These are phyloP conservation scores for Colletotrichum australisinense DNA, from an alignment of 2,329 filamentous ascomycete species.

Conservation along the genomic window DNA sequence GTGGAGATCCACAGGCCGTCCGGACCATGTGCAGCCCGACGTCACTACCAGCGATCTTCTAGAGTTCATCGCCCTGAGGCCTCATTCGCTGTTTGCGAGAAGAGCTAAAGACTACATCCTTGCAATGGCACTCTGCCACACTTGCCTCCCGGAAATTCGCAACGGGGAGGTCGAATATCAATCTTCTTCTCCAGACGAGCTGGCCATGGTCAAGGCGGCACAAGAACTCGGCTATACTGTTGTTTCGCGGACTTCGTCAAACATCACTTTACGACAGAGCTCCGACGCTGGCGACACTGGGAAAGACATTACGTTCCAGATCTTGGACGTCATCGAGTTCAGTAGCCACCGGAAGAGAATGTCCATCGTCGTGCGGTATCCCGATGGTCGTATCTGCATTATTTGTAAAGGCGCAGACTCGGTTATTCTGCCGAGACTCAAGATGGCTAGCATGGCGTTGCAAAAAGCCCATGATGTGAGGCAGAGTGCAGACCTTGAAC, in stretches of 20 bases:
- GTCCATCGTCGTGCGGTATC: conserved; percentile 89
- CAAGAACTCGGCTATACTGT: conserved; percentile 87
- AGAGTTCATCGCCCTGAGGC: conserved; percentile 79
- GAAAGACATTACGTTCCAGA: conserved; percentile 74
- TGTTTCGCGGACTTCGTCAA: conserved; percentile 77
- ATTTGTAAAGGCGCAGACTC: conserved; percentile 95
- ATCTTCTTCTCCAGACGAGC: conserved; percentile 89
- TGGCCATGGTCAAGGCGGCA: conserved; percentile 86
- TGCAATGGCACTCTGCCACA: conserved; percentile 88
- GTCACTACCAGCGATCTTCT: conserved; percentile 79
- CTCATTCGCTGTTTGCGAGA: conserved; percentile 80
- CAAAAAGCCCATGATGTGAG: conserved; percentile 79
- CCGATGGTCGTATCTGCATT: conserved; percentile 82
- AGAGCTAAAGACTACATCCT: conserved; percentile 87
- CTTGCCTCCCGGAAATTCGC: conserved; percentile 84
- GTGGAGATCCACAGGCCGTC: conserved; percentile 60
- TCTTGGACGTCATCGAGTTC: conserved; percentile 91
- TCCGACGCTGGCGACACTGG: conserved; percentile 50
- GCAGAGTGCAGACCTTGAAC: conserved; percentile 69
- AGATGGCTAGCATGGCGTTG: conserved; percentile 77
- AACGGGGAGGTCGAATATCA: conserved; percentile 83
- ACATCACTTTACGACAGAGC: conserved; percentile 66
- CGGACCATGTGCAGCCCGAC: conserved; percentile 64
- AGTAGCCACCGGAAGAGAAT: conserved; percentile 90
- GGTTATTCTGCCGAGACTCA: conserved; percentile 81